Evolutionary conservation across 2,329 filamentous ascomycete genomes (phyloP), one percentile per base, ranked within the genome.

Genomic region (Pestalotiopsis fici): DNA sequence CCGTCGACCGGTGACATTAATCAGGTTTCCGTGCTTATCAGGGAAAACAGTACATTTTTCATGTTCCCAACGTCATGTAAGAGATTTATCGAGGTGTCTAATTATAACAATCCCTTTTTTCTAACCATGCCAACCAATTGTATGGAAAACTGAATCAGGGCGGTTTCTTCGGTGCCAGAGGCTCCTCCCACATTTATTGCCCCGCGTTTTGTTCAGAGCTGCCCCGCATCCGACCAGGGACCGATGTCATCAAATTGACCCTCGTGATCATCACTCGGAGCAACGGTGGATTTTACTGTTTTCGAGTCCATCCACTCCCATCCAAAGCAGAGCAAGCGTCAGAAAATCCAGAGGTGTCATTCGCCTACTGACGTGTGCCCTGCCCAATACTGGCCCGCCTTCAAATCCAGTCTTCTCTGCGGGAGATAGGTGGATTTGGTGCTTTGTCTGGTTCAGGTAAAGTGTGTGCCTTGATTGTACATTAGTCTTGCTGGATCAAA

Each of bases 211-310:
- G 31, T 15, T n/a, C 55, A 23, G 27, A 57, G 23, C 55, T 57
- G 55, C 55, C 55, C 55, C 55, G 55, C 55, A 31, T 57, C 43
- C 18, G 15, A 35, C 59, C 28, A 31, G 21, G 47, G 39, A 25
- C 13, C 61, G 43, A 64, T 63, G 60, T 61, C 59, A 61, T 64
- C 39, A 39, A 47, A 64, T 28, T 57, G 27, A 39, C 25, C 63
- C 63, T 65, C 63, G 63, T 65, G 63, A 65, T 65, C 63, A 57
- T 61, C 47, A 13, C 64, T 66, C 64, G 64, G 64, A 60, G 63
- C 63, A 65, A 65, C 63, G 35, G 55, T 64, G 57, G 57, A 28
- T 64, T 64, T 64, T 55, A 9, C 61, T 55, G 37, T 15, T 55
- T 55, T 43, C 43, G 43, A 35, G 50, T 23, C 59, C 59, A 62